These are phyloP conservation scores for Phalaenopsis aphrodite DNA, from an alignment of 106 monocot species.

Conservation along the genomic window DNA sequence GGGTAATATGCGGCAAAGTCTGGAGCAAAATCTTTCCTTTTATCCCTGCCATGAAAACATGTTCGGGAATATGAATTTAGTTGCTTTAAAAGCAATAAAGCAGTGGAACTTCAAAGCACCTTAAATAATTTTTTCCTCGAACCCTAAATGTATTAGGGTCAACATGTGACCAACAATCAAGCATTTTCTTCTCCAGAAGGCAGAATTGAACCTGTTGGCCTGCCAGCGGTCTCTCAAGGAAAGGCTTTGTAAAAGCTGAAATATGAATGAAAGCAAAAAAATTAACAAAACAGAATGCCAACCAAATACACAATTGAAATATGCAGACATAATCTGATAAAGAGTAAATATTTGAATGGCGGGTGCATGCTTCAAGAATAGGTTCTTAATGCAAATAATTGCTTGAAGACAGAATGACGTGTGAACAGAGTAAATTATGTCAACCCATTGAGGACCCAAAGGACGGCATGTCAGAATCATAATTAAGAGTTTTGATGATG, in stretches of 20 bases:
- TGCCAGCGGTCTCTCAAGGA: slow-evolving; percentile 84
- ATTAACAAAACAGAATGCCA: neutral
- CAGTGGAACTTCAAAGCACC: slow-evolving; percentile 28
- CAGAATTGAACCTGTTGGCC: slow-evolving; percentile 84
- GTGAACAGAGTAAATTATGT: neutral
- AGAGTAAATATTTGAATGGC: neutral
- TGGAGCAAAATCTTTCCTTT: slow-evolving; percentile 90
- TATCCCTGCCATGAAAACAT: slow-evolving; percentile 50
- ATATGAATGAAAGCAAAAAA: neutral
- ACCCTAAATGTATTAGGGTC: slow-evolving; percentile 80
- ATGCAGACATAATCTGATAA: neutral
- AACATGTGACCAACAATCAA: slow-evolving; percentile 75
- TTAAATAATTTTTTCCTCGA: slow-evolving; percentile 78
- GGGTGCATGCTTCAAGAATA: neutral
- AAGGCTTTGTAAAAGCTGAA: slow-evolving; percentile 19
- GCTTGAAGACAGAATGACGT: neutral
- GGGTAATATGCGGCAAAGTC: slow-evolving; percentile 85
- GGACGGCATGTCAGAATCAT: too few species aligned
- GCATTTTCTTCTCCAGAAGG: slow-evolving; percentile 70
- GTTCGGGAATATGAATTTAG: neutral
- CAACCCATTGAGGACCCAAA: neutral
- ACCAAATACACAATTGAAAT: neutral
- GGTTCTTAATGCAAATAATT: neutral
- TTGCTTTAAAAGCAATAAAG: neutral
- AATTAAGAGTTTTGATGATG: neutral